These are phyloP conservation scores for Dryadomyces quercus-mongolicae DNA, from an alignment of 2,329 filamentous ascomycete genomes.

Conservation along the genomic window DNA sequence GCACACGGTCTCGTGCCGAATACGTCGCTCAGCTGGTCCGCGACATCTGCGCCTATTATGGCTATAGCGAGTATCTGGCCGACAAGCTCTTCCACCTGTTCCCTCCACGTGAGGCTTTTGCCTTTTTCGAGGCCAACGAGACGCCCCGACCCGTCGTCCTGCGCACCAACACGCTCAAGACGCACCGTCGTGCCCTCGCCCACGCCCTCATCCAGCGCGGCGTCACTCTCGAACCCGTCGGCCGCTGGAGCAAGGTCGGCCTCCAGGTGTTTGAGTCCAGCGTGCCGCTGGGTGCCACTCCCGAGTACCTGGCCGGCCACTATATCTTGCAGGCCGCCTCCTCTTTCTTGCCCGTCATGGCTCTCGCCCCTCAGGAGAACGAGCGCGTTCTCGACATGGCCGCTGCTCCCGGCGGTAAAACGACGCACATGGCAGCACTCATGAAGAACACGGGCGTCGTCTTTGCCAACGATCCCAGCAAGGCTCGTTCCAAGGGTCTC, in stretches of 20 bases:
- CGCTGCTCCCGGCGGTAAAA: conserved; percentile 90
- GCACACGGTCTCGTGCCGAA: conserved; percentile 71
- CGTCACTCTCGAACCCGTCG: conserved; percentile 89
- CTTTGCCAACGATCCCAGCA: conserved; percentile 94
- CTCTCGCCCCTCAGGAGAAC: conserved; percentile 82
- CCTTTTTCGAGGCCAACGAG: conserved; percentile 99
- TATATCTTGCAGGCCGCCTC: conserved; percentile 97
- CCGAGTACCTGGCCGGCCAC: conserved; percentile 92
- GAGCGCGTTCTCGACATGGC: conserved; percentile 92
- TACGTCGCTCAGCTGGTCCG: conserved; percentile 79
- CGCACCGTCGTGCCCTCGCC: conserved; percentile 65
- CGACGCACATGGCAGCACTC: conserved; percentile 86
- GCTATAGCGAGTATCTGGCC: conserved; percentile 87
- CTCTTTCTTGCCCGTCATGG: conserved; percentile 96
- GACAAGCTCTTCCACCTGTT: conserved; percentile 93
- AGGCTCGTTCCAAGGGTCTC: conserved; percentile 84
- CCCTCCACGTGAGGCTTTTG: conserved; percentile 84
- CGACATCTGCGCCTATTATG: conserved; percentile 94
- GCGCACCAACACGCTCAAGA: conserved; percentile 87
- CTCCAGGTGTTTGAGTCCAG: conserved; percentile 91
- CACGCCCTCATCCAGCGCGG: conserved; percentile 92
- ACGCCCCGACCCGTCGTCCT: conserved; percentile 80
- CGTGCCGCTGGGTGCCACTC: conserved; percentile 78
- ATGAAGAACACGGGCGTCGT: conserved; percentile 97
- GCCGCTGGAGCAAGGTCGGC: conserved; percentile 97